Evolutionary conservation across 1,139 yeast species (phyloP), one percentile per base, ranked within the genome.

Genomic region (Hansenula sp.): DNA sequence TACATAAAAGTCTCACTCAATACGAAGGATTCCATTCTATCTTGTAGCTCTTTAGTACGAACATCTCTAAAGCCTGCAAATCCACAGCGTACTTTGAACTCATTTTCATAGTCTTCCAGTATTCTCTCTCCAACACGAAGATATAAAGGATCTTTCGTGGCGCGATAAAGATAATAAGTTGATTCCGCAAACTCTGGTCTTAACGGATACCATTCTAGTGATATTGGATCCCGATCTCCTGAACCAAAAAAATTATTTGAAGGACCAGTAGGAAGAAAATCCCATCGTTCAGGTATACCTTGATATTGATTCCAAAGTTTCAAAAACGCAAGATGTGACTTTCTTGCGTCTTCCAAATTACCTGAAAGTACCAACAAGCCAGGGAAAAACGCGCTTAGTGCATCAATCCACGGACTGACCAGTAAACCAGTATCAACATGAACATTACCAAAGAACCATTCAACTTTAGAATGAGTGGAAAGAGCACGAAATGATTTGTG

Each of bases 171-270:
- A 55, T 82, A 82, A 60, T 88, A 90, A 0, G 95, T 87, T 0
- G 95, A 84, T 57, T 90, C 97, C 30, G 87, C 72, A 52, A 89
- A 87, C 55, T 90, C 97, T 0, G 97, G 97, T 42, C 97, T 65
- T 39, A 90, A 66, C 1, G 96, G 96, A 55, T 88, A 90, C 96
- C 96, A 89, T 57, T 86, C 96, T 32, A 90, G 64, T 0, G 75
- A 68, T 2, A 81, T 61, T 1, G 76, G 55, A 20, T 52, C 53
- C 6, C 34, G 42, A 7, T 44, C 50, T 6, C 39, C 40, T 10
- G 32, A 36, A n/a, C 43, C 40, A 17, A 41, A 43, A 1, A 42
- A 34, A 14, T n/a, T 32, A n/a, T 10, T 39, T 27, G 34, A 33
- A 10, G 43, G 32, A 13, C 18, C n/a, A 2, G 42, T 25, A 9